A percentile compares a stretch with the other conserved stretches of the same genome.
phyloP scores from a whole-genome alignment of 352 stramenopile genomes.

The Saprolegnia diclina region DNA sequence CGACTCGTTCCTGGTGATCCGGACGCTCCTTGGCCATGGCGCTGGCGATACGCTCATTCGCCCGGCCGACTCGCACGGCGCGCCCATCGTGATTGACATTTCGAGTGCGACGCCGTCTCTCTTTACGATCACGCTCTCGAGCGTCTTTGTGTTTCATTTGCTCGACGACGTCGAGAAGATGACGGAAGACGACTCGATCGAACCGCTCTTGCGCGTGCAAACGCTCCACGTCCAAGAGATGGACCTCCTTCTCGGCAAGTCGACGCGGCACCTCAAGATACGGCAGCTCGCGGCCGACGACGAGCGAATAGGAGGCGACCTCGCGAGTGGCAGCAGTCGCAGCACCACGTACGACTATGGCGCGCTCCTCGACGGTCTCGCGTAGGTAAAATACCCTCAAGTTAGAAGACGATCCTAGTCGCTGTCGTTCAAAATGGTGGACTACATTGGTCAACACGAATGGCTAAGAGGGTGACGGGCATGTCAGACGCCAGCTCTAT shows the following conservation, averaged over 20 bases:
- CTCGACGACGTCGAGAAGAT: slow-evolving; percentile 73
- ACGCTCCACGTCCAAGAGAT: slow-evolving; percentile 78
- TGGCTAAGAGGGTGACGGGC: too few species aligned
- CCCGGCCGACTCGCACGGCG: slow-evolving; percentile 54
- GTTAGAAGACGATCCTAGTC: too few species aligned
- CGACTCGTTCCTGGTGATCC: slow-evolving; percentile 76
- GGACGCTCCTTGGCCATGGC: slow-evolving; percentile 60
- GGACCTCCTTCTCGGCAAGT: slow-evolving; percentile 65
- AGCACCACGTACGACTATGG: slow-evolving; percentile 22
- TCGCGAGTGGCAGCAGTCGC: slow-evolving; percentile 9
- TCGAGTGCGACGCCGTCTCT: slow-evolving; percentile 45
- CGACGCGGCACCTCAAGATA: slow-evolving; percentile 36
- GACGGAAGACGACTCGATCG: slow-evolving; percentile 45
- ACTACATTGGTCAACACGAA: too few species aligned
- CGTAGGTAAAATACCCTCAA: neutral
- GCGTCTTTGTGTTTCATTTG: slow-evolving; percentile 71
- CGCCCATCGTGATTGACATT: slow-evolving; percentile 70
- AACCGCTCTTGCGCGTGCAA: slow-evolving; percentile 54
- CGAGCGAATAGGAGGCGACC: slow-evolving; percentile 1
- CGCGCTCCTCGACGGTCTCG: slow-evolving; percentile 22
- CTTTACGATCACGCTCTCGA: slow-evolving; percentile 73
- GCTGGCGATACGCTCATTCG: slow-evolving; percentile 56
- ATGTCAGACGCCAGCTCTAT: too few species aligned
- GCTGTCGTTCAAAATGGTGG: too few species aligned
- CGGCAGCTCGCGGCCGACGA: slow-evolving; percentile 23